These are phyloP conservation scores for Perilla frutescens DNA, from an alignment of 257 asterid species.

Conservation along the genomic window DNA sequence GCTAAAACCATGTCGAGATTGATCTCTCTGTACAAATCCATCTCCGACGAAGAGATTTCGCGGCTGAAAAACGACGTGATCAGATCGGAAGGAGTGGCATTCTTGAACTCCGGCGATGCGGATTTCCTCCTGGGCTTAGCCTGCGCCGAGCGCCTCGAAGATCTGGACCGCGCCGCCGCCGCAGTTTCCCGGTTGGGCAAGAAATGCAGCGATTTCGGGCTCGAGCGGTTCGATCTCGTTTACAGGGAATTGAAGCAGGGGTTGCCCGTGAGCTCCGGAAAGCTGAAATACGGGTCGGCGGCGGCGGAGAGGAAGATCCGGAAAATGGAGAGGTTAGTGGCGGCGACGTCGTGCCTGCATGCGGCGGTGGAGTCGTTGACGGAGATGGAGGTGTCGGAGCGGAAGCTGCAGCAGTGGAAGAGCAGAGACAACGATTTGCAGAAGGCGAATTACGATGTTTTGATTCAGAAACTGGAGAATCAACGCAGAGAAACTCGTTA, in stretches of 20 bases:
- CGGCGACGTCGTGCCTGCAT: slow-evolving; percentile 55
- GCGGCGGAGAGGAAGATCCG: slow-evolving; percentile 48
- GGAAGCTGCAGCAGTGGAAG: slow-evolving; percentile 52
- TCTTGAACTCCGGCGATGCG: slow-evolving; percentile 68
- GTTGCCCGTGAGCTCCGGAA: slow-evolving; percentile 38
- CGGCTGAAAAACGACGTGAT: slow-evolving; percentile 45
- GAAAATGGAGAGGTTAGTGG: slow-evolving; percentile 62
- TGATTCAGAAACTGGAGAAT: slow-evolving; percentile 50
- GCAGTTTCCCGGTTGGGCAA: slow-evolving; percentile 67
- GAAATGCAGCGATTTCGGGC: slow-evolving; percentile 61
- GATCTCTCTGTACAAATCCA: slow-evolving; percentile 68
- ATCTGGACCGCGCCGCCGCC: slow-evolving; percentile 66
- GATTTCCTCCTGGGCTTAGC: slow-evolving; percentile 62
- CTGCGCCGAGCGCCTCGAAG: slow-evolving; percentile 74
- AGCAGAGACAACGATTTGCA: slow-evolving; percentile 34
- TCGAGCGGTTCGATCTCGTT: slow-evolving; percentile 55
- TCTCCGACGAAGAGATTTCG: slow-evolving; percentile 53
- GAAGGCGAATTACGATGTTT: slow-evolving; percentile 45
- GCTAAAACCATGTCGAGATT: slow-evolving; percentile 73
- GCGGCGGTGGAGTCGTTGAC: slow-evolving; percentile 55
- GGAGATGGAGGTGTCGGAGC: slow-evolving; percentile 62
- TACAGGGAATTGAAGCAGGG: slow-evolving; percentile 69
- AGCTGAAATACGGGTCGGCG: slow-evolving; percentile 56
- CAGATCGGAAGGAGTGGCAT: slow-evolving; percentile 60
- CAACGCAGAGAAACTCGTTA: slow-evolving; percentile 64